Conservation (phyloP, 495 filamentous ascomycete species). For the Wilcoxina mikolae region DNA sequence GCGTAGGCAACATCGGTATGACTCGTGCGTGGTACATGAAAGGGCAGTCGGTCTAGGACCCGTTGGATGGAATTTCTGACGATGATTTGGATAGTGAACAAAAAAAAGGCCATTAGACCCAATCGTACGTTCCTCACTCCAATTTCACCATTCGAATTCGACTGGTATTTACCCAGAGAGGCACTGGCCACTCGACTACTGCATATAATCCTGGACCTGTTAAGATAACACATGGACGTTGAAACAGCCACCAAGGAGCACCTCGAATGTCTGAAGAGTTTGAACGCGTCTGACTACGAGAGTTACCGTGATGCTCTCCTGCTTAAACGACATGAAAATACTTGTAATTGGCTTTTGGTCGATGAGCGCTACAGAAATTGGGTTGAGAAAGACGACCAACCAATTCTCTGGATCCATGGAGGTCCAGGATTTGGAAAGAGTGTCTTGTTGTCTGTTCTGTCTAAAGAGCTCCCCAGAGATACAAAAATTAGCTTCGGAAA, state of each 20-base stretch:
- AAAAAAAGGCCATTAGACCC: no score
- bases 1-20: background rate
- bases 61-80: no score
- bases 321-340: conserved; percentile 29
- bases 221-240: background rate
- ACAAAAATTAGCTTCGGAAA: background rate
- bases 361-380: conserved; percentile 14
- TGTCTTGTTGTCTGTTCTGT: conserved; percentile 2
- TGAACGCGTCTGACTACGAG: background rate
- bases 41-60: no score
- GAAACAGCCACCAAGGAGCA: background rate
- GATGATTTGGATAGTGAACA: no score
- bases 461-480: background rate
- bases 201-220: background rate
- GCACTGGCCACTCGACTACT: background rate
- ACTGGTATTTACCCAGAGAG: no score
- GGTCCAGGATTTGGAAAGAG: conserved; percentile 12
- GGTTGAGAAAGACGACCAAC: background rate
- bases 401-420: conserved; percentile 6
- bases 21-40: background rate
- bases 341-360: conserved; percentile 31
- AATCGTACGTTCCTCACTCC: background rate
- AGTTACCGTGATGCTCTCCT: background rate
- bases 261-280: background rate
- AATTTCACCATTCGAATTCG: background rate